Percentiles rank a stretch among this genome's conserved stretches.
Evolutionary conservation across 352 stramenopile species (phyloP).

Genomic region (Hyaloperonospora brassicae): DNA sequence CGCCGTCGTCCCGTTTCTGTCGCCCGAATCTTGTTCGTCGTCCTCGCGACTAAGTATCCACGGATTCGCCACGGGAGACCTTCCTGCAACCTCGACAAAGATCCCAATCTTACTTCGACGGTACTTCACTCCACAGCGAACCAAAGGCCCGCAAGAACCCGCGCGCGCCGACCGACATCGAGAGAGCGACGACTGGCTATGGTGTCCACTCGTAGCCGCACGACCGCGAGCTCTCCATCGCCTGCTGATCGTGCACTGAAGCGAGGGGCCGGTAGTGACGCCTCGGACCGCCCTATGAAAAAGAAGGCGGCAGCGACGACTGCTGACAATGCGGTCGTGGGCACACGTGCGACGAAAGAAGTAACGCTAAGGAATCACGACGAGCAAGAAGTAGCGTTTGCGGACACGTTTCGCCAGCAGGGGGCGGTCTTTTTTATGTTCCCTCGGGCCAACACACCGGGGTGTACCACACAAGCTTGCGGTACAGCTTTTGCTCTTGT

Average conservation of each 20-base stretch:
- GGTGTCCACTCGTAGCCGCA: constrained; percentile 55
- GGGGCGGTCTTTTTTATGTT: constrained; percentile 88
- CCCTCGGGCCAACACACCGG: constrained; percentile 74
- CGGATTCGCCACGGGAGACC: neutral
- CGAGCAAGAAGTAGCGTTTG: constrained; percentile 41
- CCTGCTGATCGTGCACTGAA: constrained; percentile 26
- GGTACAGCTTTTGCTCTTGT: constrained; percentile 24
- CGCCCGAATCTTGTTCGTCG: no score
- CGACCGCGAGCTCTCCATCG: constrained; percentile 18
- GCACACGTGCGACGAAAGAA: constrained; percentile 39
- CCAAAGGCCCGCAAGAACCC: neutral
- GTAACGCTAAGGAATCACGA: constrained; percentile 74
- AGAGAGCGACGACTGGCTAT: constrained; percentile 10
- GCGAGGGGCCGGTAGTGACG: constrained; percentile 14
- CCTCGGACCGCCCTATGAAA: constrained; percentile 28
- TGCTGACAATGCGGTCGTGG: constrained; percentile 42
- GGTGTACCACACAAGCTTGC: constrained; percentile 84
- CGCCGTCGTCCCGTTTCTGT: no score
- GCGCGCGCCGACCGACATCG: neutral
- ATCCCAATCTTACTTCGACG: neutral
- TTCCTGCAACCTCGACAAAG: constrained; percentile 1
- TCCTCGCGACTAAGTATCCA: no score
- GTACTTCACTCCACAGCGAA: neutral
- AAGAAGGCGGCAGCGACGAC: constrained; percentile 40
- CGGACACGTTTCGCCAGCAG: constrained; percentile 65